These are phyloP conservation scores for Protomyces lactucae-debilis DNA, from an alignment of 1,139 yeast genomes.

Conservation along the genomic window DNA sequence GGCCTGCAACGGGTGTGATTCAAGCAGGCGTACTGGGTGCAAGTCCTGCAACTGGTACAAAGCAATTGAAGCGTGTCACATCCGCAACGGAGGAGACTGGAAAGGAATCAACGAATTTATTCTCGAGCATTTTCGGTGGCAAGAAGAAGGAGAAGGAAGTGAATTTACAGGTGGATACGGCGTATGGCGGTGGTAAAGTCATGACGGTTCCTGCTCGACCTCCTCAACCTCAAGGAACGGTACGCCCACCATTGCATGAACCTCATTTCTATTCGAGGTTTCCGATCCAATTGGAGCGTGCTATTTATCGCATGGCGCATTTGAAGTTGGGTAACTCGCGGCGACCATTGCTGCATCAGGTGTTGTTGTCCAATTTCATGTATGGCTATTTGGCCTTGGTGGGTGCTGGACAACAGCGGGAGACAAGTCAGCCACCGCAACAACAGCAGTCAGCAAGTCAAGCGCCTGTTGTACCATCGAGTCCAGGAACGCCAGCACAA, in stretches of 20 bases:
- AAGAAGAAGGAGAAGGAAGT: slow-evolving; percentile 18
- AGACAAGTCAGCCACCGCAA: neutral
- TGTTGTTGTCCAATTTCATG: slow-evolving; percentile 89
- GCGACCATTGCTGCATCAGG: slow-evolving; percentile 86
- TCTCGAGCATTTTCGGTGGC: slow-evolving; percentile 13
- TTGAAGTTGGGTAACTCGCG: slow-evolving; percentile 90
- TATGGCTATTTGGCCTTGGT: slow-evolving; percentile 91
- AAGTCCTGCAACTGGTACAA: neutral
- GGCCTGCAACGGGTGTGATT: neutral
- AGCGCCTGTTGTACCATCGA: neutral
- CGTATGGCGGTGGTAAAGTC: neutral
- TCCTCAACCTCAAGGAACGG: neutral
- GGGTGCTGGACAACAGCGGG: slow-evolving; percentile 42
- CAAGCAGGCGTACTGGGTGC: neutral
- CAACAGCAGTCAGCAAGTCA: neutral
- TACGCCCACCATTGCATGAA: slow-evolving; percentile 3
- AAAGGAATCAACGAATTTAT: slow-evolving; percentile 16
- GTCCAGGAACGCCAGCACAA: slow-evolving; percentile 42
- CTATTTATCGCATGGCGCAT: slow-evolving; percentile 87
- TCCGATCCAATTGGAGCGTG: slow-evolving; percentile 93
- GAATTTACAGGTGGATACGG: neutral
- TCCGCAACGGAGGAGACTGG: slow-evolving; percentile 1
- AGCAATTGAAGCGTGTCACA: neutral
- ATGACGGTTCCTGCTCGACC: neutral
- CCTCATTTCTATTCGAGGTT: slow-evolving; percentile 46